Base-by-base conservation (phyloP, 169 alveolate species). In the Babesia microti region DNA sequence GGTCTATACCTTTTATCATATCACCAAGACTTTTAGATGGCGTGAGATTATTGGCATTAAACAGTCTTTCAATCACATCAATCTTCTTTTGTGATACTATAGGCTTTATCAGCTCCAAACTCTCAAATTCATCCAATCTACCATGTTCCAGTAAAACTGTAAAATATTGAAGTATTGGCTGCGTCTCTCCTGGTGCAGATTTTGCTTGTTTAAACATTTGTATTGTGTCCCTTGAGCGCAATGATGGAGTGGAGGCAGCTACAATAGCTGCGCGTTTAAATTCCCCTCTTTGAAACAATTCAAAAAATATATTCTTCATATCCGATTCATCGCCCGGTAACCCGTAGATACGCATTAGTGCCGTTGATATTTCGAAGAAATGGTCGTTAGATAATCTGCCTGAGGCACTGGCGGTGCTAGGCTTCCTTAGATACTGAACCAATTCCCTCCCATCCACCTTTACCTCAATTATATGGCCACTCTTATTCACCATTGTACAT, bases 1-100 rank as follows among this genome's bases (percentile, higher is more conserved):
- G 82, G 30, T 93, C 97, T 48, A 78, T 63, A 35, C 80, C 81
- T 47, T 83, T 81, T 24, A 95, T 81, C 68, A 90, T 60, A 66
- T 95, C 99, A 9, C 97, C 99, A 18, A 95, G 82, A 63, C 91
- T 95, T 68, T 92, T 98, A 27, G 98, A 89, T 59, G 89, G 89
- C 23, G 97, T 95, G 44, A 97, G 75, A 80, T 95, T 94, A 44
- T 89, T 97, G 59, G 91, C 94, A 36, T 87, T 85, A 48, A 97
- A 79, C 98, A 98, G 93, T 54, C 88, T 88, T 71, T 91, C 95
- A 22, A 97, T 61, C 37, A 94, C 59, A 29, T 83, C 84, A 49
- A 78, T 74, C 47, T 87, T 80, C 28, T 85, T 88, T 80, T 93
- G 97, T 19, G 88, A 85, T 51, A 95, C 91, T 34, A 93, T 95